Conservation (phyloP, 169 alveolate species). For the Plasmodium malariae region DNA sequence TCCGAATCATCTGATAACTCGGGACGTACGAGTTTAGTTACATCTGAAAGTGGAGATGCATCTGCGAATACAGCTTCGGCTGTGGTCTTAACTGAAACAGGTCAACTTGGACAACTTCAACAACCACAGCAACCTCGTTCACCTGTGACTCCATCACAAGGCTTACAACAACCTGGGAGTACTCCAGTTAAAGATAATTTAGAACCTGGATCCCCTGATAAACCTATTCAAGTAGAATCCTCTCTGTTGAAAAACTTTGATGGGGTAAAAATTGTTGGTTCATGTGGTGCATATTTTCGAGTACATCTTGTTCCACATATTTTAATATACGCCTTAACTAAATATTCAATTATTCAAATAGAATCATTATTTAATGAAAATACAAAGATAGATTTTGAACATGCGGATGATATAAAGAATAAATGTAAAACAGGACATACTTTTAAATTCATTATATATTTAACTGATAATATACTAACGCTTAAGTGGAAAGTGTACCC, state of each 20-base stretch:
- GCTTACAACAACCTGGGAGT: no score
- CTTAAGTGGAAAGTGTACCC: conserved; percentile 33
- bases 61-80: not conserved
- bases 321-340: conserved; percentile 24
- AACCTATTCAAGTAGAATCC: conserved; percentile 27
- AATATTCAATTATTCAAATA: conserved; percentile 8
- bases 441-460: conserved; percentile 3
- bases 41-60: not conserved
- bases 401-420: not conserved
- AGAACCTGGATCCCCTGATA: no score
- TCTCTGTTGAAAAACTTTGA: conserved; percentile 26
- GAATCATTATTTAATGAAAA: conserved; percentile 28
- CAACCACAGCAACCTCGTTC: not conserved
- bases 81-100: no score
- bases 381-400: not conserved
- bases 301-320: conserved; percentile 31
- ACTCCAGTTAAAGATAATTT: no score
- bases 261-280: conserved; percentile 46
- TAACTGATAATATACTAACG: conserved; percentile 10
- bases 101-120: not conserved
- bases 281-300: conserved; percentile 43
- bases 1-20: not conserved
- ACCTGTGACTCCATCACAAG: not conserved
- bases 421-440: conserved; percentile 26
- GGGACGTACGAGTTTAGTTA: not conserved